These are phyloP conservation scores for Iris macrosiphon DNA, from an alignment of 106 monocot genomes.

Conservation along the genomic window DNA sequence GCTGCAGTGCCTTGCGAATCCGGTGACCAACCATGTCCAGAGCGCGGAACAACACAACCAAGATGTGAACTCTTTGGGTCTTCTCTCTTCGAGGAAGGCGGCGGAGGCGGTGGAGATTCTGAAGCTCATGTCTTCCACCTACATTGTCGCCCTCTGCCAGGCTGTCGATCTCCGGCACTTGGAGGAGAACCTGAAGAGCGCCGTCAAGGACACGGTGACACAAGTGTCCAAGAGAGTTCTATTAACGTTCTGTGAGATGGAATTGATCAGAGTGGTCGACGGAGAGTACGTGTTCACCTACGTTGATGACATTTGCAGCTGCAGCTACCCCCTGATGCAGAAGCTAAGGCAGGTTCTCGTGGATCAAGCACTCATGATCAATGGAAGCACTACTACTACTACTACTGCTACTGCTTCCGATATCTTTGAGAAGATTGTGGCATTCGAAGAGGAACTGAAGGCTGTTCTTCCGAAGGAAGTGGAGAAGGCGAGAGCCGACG, in stretches of 20 bases:
- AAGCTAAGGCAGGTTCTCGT: slow-evolving; percentile 60
- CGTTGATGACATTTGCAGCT: slow-evolving; percentile 63
- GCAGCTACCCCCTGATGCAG: slow-evolving; percentile 51
- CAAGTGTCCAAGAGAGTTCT: slow-evolving; percentile 66
- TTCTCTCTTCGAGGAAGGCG: slow-evolving; percentile 93
- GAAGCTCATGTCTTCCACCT: slow-evolving; percentile 90
- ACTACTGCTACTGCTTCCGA: neutral
- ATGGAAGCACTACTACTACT: slow-evolving; percentile 31
- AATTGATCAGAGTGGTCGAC: slow-evolving; percentile 68
- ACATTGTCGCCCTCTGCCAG: slow-evolving; percentile 83
- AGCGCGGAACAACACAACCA: slow-evolving; percentile 99
- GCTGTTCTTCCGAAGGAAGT: neutral
- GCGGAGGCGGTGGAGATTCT: slow-evolving; percentile 84
- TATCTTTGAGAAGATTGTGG: neutral
- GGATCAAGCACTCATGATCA: slow-evolving; percentile 44
- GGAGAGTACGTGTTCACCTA: slow-evolving; percentile 75
- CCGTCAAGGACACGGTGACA: slow-evolving; percentile 68
- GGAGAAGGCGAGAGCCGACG: neutral
- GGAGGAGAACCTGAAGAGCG: slow-evolving; percentile 79
- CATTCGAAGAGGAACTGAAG: slow-evolving; percentile 1
- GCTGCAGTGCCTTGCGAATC: slow-evolving; percentile 89
- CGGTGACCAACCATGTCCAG: slow-evolving; percentile 97
- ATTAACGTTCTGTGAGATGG: slow-evolving; percentile 91
- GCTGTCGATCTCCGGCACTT: slow-evolving; percentile 82
- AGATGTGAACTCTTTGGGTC: slow-evolving; percentile 93